phyloP scores from a whole-genome alignment of 2,329 filamentous ascomycete species.

The Coleophoma eucalyptorum region DNA sequence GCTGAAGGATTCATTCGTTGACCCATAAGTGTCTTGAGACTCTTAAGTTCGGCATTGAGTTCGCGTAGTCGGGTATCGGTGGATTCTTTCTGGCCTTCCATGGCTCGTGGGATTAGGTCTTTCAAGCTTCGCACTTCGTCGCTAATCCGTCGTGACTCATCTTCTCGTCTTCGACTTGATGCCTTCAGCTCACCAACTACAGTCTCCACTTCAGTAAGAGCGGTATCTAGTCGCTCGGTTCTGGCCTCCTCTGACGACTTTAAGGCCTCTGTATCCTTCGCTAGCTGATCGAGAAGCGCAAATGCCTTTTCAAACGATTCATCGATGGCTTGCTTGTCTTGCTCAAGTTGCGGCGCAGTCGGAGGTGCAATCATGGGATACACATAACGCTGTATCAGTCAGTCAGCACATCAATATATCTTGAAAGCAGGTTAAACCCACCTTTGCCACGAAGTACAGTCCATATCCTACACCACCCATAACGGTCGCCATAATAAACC shows the following conservation, averaged over 20 bases:
- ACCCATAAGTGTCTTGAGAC: conserved; percentile 80
- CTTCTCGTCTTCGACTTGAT: conserved; percentile 75
- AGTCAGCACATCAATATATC: background rate
- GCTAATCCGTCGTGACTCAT: conserved; percentile 80
- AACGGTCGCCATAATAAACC: conserved; percentile 99
- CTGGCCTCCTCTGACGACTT: conserved; percentile 84
- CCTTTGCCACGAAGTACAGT: conserved; percentile 82
- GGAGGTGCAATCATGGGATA: conserved; percentile 88
- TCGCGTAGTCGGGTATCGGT: conserved; percentile 81
- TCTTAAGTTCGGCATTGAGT: conserved; percentile 82
- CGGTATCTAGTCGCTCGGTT: conserved; percentile 76
- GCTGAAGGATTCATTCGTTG: conserved; percentile 49
- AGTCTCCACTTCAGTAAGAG: conserved; percentile 78
- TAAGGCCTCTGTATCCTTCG: conserved; percentile 82
- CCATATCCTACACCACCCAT: conserved; percentile 87
- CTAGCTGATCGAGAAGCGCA: conserved; percentile 83
- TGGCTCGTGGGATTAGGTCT: conserved; percentile 81
- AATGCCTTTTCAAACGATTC: conserved; percentile 93
- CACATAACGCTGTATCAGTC: conserved; percentile 69
- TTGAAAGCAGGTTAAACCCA: conserved; percentile 30
- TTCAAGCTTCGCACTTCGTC: conserved; percentile 83
- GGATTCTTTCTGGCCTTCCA: conserved; percentile 81
- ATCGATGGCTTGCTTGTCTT: conserved; percentile 90
- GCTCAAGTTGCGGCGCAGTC: conserved; percentile 87
- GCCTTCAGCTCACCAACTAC: conserved; percentile 80